Base-by-base conservation (phyloP, 352 stramenopile genomes). In the Globisporangium yorkense region DNA sequence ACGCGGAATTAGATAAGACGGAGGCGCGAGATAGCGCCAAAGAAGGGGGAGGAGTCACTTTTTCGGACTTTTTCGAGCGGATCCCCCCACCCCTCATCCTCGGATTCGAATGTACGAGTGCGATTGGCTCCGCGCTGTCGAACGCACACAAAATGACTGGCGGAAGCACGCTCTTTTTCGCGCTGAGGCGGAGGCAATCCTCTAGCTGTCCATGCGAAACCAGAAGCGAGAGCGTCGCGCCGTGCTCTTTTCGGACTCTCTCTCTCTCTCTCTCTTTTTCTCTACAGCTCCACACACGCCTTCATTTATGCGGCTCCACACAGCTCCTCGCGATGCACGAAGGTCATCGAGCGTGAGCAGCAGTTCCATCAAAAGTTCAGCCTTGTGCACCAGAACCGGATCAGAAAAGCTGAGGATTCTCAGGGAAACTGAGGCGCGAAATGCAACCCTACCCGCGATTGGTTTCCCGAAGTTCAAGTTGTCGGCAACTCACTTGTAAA, bases 311-410 rank as follows among this genome's bases (percentile, higher is more conserved):
- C 21, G 8, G n/a, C 37, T 24, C 9, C 6, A 35, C 9, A 21
- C 5, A 24, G 37, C 37, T 1, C 21, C 21, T 16, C 21, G 10
- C 40, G 18, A 20, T 52, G 21, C 10, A 52, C 47, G 21, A 52
- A 18, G 29, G 20, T 27, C 9, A 52, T 27, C 24, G 13, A 13
- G 6, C 6, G 47, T 20, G 16, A 37, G 47, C 15, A 37, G 47
- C 47, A 52, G 6, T 9, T 39, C 21, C 27, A 6, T 18, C 29
- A 21, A 51, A 27, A 54, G 16, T 54, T 54, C 49, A 54, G 27
- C n/a, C 49, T 55, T 31, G 8, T 18, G 50, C 50, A 55, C 33
- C 50, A 55, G 50, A 45, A 46, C 18, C 10, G 41, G 27, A 52
- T 52, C 47, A 52, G 24, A n/a, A 21, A 52, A 40, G 39, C 21